Conservation (phyloP, 164 flowering plant species). For the Nymphaea colorata region DNA sequence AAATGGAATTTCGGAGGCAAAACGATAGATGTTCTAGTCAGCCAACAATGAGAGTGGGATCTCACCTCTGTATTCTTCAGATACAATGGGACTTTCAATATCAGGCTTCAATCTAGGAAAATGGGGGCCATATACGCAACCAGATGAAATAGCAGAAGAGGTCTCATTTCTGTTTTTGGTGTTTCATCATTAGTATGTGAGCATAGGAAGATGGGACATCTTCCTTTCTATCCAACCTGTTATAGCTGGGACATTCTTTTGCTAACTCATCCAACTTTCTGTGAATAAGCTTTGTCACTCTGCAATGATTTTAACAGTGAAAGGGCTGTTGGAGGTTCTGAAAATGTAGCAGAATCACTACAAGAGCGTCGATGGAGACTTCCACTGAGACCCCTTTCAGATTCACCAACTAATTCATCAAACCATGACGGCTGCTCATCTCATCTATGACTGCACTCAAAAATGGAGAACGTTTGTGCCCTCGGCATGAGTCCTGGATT, state of each 20-base stretch:
- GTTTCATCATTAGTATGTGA: not conserved
- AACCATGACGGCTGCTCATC: constrained; percentile 46
- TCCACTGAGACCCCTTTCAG: constrained; percentile 16
- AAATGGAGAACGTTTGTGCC: constrained; percentile 27
- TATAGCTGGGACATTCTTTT: not conserved
- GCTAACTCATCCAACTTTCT: not conserved
- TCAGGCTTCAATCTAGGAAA: constrained; percentile 38
- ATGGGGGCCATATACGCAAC: constrained; percentile 51
- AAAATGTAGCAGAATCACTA: constrained; percentile 34
- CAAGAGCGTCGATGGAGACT: constrained; percentile 29
- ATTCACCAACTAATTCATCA: constrained; percentile 35
- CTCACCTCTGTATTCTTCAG: constrained; percentile 26
- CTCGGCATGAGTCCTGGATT: constrained; percentile 5
- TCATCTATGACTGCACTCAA: constrained; percentile 31
- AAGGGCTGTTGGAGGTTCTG: constrained; percentile 6
- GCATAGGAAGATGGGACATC: not conserved
- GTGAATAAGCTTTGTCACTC: constrained; percentile 6
- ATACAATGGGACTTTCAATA: constrained; percentile 23
- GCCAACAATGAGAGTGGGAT: constrained; percentile 16
- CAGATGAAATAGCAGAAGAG: constrained; percentile 16
- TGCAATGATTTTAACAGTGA: constrained; percentile 6
- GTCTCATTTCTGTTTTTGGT: not conserved
- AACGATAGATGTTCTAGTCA: constrained; percentile 6
- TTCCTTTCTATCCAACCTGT: not conserved
- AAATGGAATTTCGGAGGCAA: constrained; percentile 12